Evolutionary conservation across 2,329 filamentous ascomycete genomes (phyloP), one percentile per base, ranked within the genome.

Genomic region (Drechslerella stenobrocha): DNA sequence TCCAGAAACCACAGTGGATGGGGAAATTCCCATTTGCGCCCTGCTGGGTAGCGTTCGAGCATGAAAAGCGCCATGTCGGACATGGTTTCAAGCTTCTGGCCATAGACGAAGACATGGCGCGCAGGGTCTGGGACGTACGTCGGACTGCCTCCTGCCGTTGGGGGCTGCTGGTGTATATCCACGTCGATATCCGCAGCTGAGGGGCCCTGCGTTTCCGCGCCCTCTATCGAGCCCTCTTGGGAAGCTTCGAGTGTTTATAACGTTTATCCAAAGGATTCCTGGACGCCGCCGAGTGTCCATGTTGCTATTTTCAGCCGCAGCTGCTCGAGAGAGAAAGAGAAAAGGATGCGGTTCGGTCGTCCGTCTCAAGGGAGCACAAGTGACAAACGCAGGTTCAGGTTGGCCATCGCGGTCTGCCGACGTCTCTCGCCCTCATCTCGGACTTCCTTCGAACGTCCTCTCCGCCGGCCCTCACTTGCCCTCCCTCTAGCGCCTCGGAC

Each of bases 281-380:
- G n/a, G n/a, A n/a, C n/a, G n/a, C n/a, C n/a, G n/a, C n/a, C n/a
- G n/a, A n/a, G 28, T 5, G 11, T 5, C 15, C 37, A 20, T 47
- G 44, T 30, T 47, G 22, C 44, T 47, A 47, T 47, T 47, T 47
- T 47, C 44, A 47, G 44, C 44, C 44, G 22, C 44, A 26, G 44
- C 24, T 5, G n/a, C 20, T 5, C 2, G 3, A 4, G 23, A 8
- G 28, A 5, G 4, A 18, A 18, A 42, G 37, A 20, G n/a, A 5
- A 9, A 42, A 4, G 28, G 28, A 30, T 30, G 5, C 28, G 5
- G 5, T 30, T 7, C 3, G 7, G 4, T 8, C 9, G 4, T 18
- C 22, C 22, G 44, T 47, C 22, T 24, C 44, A 47, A 26, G 20
- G 22, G 44, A 24, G 2, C 44, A 9, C 8, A 8, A 11, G 8